Base-by-base conservation (phyloP, 2,329 filamentous ascomycete genomes). In the Cryphonectria nitschkei region DNA sequence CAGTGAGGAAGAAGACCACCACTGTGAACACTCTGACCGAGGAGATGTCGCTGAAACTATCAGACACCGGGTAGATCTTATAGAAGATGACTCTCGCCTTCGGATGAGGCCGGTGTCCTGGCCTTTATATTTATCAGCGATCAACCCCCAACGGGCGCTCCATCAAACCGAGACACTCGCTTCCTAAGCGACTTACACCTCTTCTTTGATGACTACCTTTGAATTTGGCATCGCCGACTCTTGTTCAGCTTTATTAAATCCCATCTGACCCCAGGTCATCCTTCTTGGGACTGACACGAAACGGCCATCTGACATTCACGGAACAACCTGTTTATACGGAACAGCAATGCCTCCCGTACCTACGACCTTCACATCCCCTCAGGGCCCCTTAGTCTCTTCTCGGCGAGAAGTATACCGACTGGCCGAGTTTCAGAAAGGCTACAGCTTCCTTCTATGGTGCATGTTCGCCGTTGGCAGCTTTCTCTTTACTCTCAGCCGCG, bases 361-460 rank as follows among this genome's bases (percentile, higher is more conserved):
- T 7, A 34, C 22, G 6, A 29, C 46, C 22, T 64, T 60, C n/a
- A 22, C 43, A 41, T 22, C 16, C 19, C 26, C 50, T n/a, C 26
- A 26, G 22, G 50, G 46, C 54, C 41, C 9, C 34, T n/a, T 68
- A 4, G 3, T 50, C 26, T 6, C 26, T 19, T 46, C 37, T 4
- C 54, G 66, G 74, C 74, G 78, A 39, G 81, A 79, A 65, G 63
- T 86, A 26, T 86, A 85, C 75, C 78, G 80, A 60, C 79, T 82
- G 2, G 70, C 89, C 37, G 88, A 88, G 65, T 90, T 90, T 79
- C 77, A 79, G 2, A 86, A 86, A 75, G 82, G 81, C 50, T 89
- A 89, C 81, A 90, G 88, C 76, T 88, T 90, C 74, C 73, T 80
- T 52, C 80, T 90, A 2, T 90, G 84, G 77, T 78, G 84, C 72